Conservation (phyloP, 1,284 basidiomycete species). For the Hortiboletus rubellus region DNA sequence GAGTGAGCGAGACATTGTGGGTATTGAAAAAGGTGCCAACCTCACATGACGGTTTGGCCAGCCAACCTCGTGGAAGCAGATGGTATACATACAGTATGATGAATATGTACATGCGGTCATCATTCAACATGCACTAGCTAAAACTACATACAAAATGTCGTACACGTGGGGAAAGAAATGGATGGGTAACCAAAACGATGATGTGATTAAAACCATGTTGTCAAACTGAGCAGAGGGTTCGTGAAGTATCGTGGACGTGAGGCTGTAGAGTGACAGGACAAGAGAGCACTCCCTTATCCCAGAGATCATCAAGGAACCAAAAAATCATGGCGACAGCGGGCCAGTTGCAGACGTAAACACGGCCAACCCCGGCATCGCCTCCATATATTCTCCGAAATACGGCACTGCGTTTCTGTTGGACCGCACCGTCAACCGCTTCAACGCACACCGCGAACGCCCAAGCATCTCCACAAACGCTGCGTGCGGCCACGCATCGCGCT, state of each 20-base stretch:
- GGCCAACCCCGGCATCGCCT: conserved; percentile 23
- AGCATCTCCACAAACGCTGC: conserved; percentile 26
- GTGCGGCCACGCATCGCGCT: conserved; percentile 32
- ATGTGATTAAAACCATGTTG: too few species aligned
- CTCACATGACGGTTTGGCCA: too few species aligned
- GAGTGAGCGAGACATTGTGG: too few species aligned
- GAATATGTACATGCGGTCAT: neutral
- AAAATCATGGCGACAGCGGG: neutral
- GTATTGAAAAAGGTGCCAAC: too few species aligned
- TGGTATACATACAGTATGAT: neutral
- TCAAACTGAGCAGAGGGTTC: neutral
- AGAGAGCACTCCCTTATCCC: neutral
- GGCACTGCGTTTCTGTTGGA: conserved; percentile 22
- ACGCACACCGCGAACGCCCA: conserved; percentile 24
- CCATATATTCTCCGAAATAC: conserved; percentile 26
- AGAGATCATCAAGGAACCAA: too few species aligned
- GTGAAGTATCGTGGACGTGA: neutral
- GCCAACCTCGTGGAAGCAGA: too few species aligned
- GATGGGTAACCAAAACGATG: neutral
- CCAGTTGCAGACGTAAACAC: conserved; percentile 17
- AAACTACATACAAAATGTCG: neutral
- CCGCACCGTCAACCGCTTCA: conserved; percentile 27
- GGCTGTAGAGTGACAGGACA: neutral
- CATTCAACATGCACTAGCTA: neutral
- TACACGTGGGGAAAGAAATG: neutral